These are phyloP conservation scores for Apiotrichum domesticum DNA, from an alignment of 1,284 basidiomycete species.

Conservation along the genomic window DNA sequence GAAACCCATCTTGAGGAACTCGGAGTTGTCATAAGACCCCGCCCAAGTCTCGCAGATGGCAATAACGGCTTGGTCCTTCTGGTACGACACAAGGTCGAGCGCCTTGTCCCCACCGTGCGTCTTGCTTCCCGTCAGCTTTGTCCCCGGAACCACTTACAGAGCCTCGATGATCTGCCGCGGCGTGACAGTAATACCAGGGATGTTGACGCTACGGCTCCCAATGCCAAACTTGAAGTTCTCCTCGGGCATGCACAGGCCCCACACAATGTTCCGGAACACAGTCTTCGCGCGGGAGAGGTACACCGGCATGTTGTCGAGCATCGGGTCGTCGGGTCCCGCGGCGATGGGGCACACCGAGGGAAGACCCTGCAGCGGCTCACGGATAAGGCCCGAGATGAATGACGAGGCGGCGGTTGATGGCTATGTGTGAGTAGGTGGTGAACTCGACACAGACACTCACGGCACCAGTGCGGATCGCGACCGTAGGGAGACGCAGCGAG, in stretches of 20 bases:
- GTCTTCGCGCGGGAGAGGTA: conserved; percentile 56
- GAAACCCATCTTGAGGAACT: conserved; percentile 37
- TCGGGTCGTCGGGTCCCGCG: conserved; percentile 29
- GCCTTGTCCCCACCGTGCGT: conserved; percentile 40
- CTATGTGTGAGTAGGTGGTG: conserved; percentile 1
- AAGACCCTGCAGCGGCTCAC: conserved; percentile 58
- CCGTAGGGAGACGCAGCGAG: conserved; percentile 58
- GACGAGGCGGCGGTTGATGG: conserved; percentile 58
- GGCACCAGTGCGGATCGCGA: conserved; percentile 55
- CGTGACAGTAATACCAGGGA: conserved; percentile 47
- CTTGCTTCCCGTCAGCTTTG: not conserved
- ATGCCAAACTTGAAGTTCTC: conserved; percentile 29
- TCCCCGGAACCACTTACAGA: conserved; percentile 11
- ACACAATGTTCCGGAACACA: conserved; percentile 47
- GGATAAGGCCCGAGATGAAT: conserved; percentile 60
- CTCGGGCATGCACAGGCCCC: conserved; percentile 42
- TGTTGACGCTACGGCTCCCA: conserved; percentile 40
- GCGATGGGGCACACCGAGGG: conserved; percentile 54
- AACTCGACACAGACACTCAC: conserved; percentile 16
- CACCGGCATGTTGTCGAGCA: conserved; percentile 50
- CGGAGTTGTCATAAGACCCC: conserved; percentile 40
- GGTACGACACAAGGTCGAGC: conserved; percentile 41
- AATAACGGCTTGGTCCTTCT: conserved; percentile 42
- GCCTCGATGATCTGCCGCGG: conserved; percentile 46
- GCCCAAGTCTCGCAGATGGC: conserved; percentile 47